Percentiles rank a stretch among this genome's conserved stretches.
These are phyloP conservation scores for Apophysomyces elegans DNA, from an alignment of 371 early-diverging fungal species.

Conservation along the genomic window DNA sequence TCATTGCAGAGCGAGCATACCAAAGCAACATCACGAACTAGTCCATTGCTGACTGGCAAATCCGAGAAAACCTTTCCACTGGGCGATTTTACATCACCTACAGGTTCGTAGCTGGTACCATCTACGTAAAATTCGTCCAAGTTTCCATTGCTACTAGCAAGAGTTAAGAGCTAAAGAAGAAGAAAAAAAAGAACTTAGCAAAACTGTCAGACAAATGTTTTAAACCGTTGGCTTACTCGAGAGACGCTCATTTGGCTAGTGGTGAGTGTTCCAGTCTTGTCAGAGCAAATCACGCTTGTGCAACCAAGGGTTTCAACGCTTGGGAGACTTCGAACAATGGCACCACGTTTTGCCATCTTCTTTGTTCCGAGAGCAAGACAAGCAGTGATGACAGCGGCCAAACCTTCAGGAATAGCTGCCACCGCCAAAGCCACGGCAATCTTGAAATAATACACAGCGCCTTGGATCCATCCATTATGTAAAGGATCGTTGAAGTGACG, in stretches of 20 bases:
- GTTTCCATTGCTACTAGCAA: constrained; percentile 45
- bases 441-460: constrained; percentile 95
- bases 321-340: constrained; percentile 93
- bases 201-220: background rate
- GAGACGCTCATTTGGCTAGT: constrained; percentile 96
- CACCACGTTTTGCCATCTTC: constrained; percentile 95
- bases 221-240: constrained; percentile 44
- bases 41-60: constrained; percentile 54
- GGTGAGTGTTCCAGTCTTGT: constrained; percentile 99
- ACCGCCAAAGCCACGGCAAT: constrained; percentile 98
- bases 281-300: constrained; percentile 96
- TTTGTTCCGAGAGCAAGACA: constrained; percentile 96
- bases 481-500: constrained; percentile 91
- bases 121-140: constrained; percentile 73
- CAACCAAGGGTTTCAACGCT: constrained; percentile 97
- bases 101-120: constrained; percentile 87
- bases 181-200: constrained; percentile 15
- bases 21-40: constrained; percentile 74
- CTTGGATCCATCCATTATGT: constrained; percentile 90
- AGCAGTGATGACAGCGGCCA: constrained; percentile 97
- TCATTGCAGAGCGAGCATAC: constrained; percentile 95
- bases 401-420: constrained; percentile 99
- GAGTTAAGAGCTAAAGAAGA: constrained; percentile 35
- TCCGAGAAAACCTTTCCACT: constrained; percentile 52
- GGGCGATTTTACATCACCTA: constrained; percentile 64